Evolutionary conservation across 1,284 basidiomycete species (phyloP).

Genomic region (Bjerkandera adusta): DNA sequence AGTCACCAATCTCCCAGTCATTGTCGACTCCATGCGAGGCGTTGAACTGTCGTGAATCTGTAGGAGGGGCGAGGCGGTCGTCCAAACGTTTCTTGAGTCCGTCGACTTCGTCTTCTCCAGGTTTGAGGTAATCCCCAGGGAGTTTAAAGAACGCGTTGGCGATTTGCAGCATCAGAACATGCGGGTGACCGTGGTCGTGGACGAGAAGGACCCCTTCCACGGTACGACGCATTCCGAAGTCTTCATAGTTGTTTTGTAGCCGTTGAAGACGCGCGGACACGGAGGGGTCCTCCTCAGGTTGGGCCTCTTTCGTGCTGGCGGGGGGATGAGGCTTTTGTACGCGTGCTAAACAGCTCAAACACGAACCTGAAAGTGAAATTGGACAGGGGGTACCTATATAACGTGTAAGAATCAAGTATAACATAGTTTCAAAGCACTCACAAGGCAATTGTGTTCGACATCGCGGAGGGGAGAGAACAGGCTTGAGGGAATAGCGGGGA

Average conservation of each 20-base stretch:
- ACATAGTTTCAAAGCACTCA: constrained; percentile 34
- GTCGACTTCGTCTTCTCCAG: constrained; percentile 89
- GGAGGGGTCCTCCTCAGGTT: constrained; percentile 95
- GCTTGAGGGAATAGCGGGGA: not conserved
- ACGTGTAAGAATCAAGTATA: not conserved
- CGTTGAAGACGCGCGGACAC: constrained; percentile 87
- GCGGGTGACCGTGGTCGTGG: constrained; percentile 92
- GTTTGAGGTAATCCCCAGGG: constrained; percentile 97
- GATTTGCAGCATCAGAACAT: constrained; percentile 97
- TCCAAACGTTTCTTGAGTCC: constrained; percentile 89
- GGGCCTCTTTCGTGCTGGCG: constrained; percentile 84
- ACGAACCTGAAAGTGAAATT: constrained; percentile 82
- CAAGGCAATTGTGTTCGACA: constrained; percentile 80
- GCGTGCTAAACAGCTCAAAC: not conserved
- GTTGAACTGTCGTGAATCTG: constrained; percentile 63
- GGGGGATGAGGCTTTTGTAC: not conserved
- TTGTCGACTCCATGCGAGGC: constrained; percentile 72
- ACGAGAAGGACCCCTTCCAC: constrained; percentile 97
- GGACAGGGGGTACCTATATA: constrained; percentile 72
- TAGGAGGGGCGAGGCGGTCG: constrained; percentile 82
- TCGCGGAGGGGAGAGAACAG: constrained; percentile 24
- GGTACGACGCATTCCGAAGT: constrained; percentile 91
- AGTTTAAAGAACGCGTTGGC: constrained; percentile 99
- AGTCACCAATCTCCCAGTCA: constrained; percentile 95
- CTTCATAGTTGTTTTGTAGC: constrained; percentile 94